Percentiles rank a stretch among this genome's conserved stretches.
Evolutionary conservation across 2,329 filamentous ascomycete genomes (phyloP).

Genomic region (Beauveria medogensis): DNA sequence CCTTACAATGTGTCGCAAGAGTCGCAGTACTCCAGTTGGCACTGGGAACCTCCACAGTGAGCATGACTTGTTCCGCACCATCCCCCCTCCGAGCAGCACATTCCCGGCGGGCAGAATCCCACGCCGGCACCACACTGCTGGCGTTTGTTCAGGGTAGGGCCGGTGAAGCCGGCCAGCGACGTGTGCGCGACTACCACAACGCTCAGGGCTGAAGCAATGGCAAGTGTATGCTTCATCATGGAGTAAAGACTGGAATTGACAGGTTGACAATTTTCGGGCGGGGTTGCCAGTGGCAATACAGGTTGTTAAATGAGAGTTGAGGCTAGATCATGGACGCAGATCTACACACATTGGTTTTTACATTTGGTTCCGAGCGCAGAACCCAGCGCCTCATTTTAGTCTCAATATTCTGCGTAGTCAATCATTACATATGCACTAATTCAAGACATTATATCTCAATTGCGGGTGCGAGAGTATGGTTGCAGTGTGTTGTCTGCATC

Average conservation of each 20-base stretch:
- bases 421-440: neutral
- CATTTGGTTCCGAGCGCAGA: no score
- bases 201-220: neutral
- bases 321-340: no score
- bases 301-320: no score
- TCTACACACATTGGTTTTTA: no score
- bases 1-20: constrained; percentile 34
- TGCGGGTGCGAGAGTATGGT: neutral
- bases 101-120: constrained; percentile 25
- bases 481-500: neutral
- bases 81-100: constrained; percentile 30
- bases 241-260: no score
- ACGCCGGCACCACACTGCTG: constrained; percentile 26
- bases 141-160: neutral
- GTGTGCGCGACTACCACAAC: neutral
- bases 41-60: constrained; percentile 30
- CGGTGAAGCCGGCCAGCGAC: no score
- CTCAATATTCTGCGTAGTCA: neutral
- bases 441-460: neutral
- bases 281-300: neutral
- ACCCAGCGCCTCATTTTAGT: neutral
- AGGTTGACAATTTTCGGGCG: no score
- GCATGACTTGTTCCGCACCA: constrained; percentile 28
- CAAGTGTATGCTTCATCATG: neutral
- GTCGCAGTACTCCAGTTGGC: constrained; percentile 32